These are phyloP conservation scores for Arxiozyma slooffiae DNA, from an alignment of 1,139 yeast genomes.

Conservation along the genomic window DNA sequence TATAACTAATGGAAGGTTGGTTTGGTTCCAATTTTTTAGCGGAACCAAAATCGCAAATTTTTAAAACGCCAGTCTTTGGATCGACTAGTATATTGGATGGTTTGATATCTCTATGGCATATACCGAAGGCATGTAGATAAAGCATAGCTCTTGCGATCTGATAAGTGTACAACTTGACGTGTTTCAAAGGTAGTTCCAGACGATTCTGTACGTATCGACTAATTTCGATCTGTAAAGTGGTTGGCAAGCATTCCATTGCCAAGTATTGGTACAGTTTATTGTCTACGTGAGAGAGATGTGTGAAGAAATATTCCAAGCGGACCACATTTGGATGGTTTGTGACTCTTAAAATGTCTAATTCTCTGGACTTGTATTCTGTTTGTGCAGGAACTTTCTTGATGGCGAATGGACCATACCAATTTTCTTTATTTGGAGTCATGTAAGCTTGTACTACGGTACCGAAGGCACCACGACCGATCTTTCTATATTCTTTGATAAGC, in stretches of 20 bases:
- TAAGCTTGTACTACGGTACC: constrained; percentile 76
- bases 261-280: constrained; percentile 63
- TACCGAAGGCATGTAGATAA: constrained; percentile 67
- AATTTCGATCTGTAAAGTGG: constrained; percentile 64
- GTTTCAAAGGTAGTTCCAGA: constrained; percentile 59
- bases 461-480: constrained; percentile 77
- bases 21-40: constrained; percentile 67
- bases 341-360: constrained; percentile 60
- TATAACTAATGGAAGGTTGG: constrained; percentile 69
- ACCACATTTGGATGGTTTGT: constrained; percentile 76
- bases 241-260: constrained; percentile 81
- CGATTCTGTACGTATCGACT: constrained; percentile 56
- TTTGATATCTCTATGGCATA: constrained; percentile 73
- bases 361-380: constrained; percentile 73
- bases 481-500: constrained; percentile 61
- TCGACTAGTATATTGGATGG: constrained; percentile 72
- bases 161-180: constrained; percentile 68
- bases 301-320: constrained; percentile 57
- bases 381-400: constrained; percentile 78
- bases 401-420: constrained; percentile 72
- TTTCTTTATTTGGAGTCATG: constrained; percentile 32
- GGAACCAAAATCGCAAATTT: constrained; percentile 75
- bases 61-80: constrained; percentile 53
- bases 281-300: constrained; percentile 45
- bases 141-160: constrained; percentile 77